Percentiles rank a stretch among this genome's conserved stretches.
Evolutionary conservation across 2,329 filamentous ascomycete genomes (phyloP).

Genomic region (Scopulariopsis brevicaulis): DNA sequence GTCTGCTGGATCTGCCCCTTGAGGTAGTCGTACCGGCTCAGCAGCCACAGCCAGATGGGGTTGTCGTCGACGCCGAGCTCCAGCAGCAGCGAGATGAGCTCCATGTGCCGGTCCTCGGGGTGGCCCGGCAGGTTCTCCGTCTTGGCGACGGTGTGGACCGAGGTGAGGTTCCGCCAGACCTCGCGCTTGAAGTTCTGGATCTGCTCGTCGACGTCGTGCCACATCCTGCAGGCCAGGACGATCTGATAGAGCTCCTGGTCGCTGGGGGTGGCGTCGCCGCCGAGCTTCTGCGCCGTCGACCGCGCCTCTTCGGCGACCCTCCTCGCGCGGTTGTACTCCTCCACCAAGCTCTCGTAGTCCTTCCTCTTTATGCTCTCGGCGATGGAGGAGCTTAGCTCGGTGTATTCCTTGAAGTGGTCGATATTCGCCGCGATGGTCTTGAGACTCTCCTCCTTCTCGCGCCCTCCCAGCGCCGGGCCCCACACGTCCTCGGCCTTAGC

Average conservation of each 20-base stretch:
- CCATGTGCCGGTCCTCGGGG: constrained; percentile 76
- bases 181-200: constrained; percentile 81
- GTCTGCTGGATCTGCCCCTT: constrained; percentile 73
- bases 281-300: constrained; percentile 47
- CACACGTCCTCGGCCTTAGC: constrained; percentile 95
- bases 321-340: constrained; percentile 77
- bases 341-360: constrained; percentile 79
- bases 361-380: constrained; percentile 80
- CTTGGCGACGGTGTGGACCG: constrained; percentile 47
- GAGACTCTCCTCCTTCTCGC: constrained; percentile 81
- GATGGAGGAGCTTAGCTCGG: constrained; percentile 69
- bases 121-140: constrained; percentile 36
- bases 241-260: constrained; percentile 80
- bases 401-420: constrained; percentile 68
- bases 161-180: constrained; percentile 71
- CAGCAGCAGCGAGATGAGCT: constrained; percentile 78
- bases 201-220: constrained; percentile 84
- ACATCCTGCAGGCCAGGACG: constrained; percentile 83
- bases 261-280: constrained; percentile 39
- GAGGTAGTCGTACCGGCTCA: constrained; percentile 79
- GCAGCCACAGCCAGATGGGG: constrained; percentile 91
- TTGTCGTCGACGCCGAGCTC: constrained; percentile 93
- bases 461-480: constrained; percentile 84
- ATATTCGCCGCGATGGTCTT: constrained; percentile 67
- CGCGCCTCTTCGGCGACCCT: constrained; percentile 71